These are phyloP conservation scores for Suillus occidentalis DNA, from an alignment of 768 basidiomycete species.

Conservation along the genomic window DNA sequence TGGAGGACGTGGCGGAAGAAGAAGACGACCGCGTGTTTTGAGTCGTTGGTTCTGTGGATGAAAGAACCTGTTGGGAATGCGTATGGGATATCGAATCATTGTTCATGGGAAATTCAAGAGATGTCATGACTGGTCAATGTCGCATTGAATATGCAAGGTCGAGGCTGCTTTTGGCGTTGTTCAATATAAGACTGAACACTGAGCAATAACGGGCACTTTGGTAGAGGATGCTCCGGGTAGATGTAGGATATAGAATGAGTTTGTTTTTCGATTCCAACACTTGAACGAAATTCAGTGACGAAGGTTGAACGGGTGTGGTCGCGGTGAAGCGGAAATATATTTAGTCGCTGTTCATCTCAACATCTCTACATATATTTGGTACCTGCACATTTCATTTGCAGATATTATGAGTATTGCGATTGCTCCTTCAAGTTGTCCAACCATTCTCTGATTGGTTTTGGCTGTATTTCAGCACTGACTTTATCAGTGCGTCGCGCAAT, in stretches of 20 bases:
- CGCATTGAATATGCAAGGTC: conserved; percentile 17
- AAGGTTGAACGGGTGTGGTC: neutral
- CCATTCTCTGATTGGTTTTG: neutral
- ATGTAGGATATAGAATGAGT: neutral
- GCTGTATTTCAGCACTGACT: neutral
- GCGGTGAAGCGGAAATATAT: neutral
- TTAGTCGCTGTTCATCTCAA: neutral
- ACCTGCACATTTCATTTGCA: neutral
- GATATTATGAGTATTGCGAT: no score
- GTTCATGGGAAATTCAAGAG: conserved; percentile 24
- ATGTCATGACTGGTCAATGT: conserved; percentile 25
- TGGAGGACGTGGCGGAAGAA: conserved; percentile 17
- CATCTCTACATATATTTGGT: neutral
- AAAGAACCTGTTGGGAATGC: neutral
- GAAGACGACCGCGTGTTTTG: conserved; percentile 7
- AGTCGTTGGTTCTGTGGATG: conserved; percentile 3
- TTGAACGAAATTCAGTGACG: neutral
- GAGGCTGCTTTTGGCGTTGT: neutral
- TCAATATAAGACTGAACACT: neutral
- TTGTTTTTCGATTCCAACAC: neutral
- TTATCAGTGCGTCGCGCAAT: neutral
- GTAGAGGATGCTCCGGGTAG: neutral
- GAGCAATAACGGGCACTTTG: neutral
- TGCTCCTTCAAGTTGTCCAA: no score
- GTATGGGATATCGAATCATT: conserved; percentile 13